phyloP scores from a whole-genome alignment of 2,329 filamentous ascomycete genomes.

The Xylaria sp. region DNA sequence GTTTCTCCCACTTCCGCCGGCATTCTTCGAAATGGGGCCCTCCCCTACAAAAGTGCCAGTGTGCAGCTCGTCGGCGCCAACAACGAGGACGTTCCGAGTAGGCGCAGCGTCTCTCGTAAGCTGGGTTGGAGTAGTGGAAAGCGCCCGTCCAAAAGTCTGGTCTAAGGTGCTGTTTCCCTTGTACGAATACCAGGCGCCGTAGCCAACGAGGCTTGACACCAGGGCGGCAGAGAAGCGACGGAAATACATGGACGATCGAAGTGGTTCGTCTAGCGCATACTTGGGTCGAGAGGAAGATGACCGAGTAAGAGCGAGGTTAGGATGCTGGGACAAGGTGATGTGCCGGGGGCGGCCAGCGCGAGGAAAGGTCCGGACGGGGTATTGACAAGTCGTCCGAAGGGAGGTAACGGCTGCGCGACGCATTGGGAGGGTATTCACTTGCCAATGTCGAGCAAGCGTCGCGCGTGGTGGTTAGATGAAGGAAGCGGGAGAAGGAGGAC shows the following conservation, averaged over 20 bases:
- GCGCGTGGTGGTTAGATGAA: constrained; percentile 23
- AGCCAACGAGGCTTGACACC: constrained; percentile 73
- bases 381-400: constrained; percentile 71
- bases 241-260: constrained; percentile 76
- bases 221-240: constrained; percentile 71
- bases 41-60: constrained; percentile 86
- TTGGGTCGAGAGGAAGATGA: constrained; percentile 45
- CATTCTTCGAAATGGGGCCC: constrained; percentile 85
- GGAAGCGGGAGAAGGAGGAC: constrained; percentile 10
- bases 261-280: constrained; percentile 51
- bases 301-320: constrained; percentile 44
- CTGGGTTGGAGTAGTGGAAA: constrained; percentile 47
- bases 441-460: constrained; percentile 26
- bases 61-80: constrained; percentile 89
- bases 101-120: constrained; percentile 48
- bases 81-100: constrained; percentile 76
- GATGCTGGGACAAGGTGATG: constrained; percentile 43
- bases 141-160: constrained; percentile 45
- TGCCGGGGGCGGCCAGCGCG: constrained; percentile 53
- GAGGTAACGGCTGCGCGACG: constrained; percentile 73
- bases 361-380: constrained; percentile 63
- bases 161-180: constrained; percentile 50
- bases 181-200: constrained; percentile 78
- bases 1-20: constrained; percentile 80
- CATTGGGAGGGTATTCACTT: constrained; percentile 53